phyloP scores from a whole-genome alignment of 2,329 filamentous ascomycete species.

The Fusarium sp. region DNA sequence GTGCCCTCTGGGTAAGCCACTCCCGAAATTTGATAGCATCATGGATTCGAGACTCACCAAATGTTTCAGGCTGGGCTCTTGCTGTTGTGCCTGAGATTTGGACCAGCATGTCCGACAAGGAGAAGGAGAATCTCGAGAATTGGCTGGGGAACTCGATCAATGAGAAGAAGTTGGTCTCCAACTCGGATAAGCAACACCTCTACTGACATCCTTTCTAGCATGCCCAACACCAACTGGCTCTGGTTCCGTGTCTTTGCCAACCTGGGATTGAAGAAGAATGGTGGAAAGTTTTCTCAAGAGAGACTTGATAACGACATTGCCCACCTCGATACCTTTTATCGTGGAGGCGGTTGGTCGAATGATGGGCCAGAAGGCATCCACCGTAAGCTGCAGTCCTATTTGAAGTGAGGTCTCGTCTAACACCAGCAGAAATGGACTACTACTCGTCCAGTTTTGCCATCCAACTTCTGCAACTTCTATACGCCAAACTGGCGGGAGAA shows the following conservation, averaged over 20 bases:
- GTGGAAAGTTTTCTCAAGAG: slow-evolving; percentile 75
- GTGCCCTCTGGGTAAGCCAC: slow-evolving; percentile 72
- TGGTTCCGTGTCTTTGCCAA: slow-evolving; percentile 91
- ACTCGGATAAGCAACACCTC: not conserved
- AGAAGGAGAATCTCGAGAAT: slow-evolving; percentile 73
- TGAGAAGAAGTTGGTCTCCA: slow-evolving; percentile 70
- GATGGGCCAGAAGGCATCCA: slow-evolving; percentile 83
- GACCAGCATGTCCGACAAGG: slow-evolving; percentile 70
- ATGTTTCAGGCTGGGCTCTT: slow-evolving; percentile 69
- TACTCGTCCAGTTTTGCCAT: slow-evolving; percentile 87
- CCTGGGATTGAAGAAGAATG: slow-evolving; percentile 80
- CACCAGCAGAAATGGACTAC: slow-evolving; percentile 78
- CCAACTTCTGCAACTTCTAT: slow-evolving; percentile 82
- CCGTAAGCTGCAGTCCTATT: slow-evolving; percentile 53
- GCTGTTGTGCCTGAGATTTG: slow-evolving; percentile 76
- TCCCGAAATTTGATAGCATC: not conserved
- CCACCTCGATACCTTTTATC: slow-evolving; percentile 83
- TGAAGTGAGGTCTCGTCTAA: slow-evolving; percentile 6
- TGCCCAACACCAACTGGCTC: slow-evolving; percentile 76
- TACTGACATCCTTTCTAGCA: slow-evolving; percentile 59
- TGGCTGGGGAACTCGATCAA: slow-evolving; percentile 84
- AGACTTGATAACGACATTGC: slow-evolving; percentile 80
- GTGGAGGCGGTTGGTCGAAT: slow-evolving; percentile 86
- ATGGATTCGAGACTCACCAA: slow-evolving; percentile 3
- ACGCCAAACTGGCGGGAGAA: slow-evolving; percentile 76